Evolutionary conservation across 2,329 filamentous ascomycete species (phyloP), one percentile per base, ranked within the genome.

Genomic region (Neurospora sp.): DNA sequence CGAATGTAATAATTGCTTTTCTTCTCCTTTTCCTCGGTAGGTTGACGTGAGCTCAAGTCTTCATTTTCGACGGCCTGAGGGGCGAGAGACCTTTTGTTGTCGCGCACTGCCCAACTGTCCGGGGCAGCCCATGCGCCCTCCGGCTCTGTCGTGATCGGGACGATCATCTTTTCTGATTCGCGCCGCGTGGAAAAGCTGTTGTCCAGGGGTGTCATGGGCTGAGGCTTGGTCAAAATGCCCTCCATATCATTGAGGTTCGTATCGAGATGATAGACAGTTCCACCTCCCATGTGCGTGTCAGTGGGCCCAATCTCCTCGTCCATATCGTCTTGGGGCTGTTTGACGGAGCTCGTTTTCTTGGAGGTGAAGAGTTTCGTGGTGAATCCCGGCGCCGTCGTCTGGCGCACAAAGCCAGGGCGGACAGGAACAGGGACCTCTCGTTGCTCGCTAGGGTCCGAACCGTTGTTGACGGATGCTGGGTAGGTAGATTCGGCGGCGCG

Each of bases 31-130:
- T 90, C 87, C 67, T 88, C 87, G 7, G 88, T 84, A n/a, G 88
- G 85, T 17, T 62, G 52, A 36, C 52, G 52, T 68, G 87, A 86
- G 66, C 88, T 89, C 38, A 86, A 83, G 69, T 95, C 91, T 72
- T 93, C 91, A 15, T 87, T 82, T 70, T 93, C 91, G 1, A 84
- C 82, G 4, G 78, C 81, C 74, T 83, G 86, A 72, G 86, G 86
- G 69, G 93, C 91, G 28, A 62, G 52, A 17, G 52, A n/a, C 52
- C 36, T 62, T 62, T 62, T 62, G 52, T 62, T 62, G 74, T 93
- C 90, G 74, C 92, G 92, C 36, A 98, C 95, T 68, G 92, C 93
- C 96, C 96, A 99, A 78, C 94, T 97, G 79, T 98, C 95, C 1
- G 96, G 95, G 3, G 94, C 94, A 79, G 96, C 92, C 95, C 95